These are phyloP conservation scores for Coelastrella sp. DNA, from an alignment of 139 green algal species.

Conservation along the genomic window DNA sequence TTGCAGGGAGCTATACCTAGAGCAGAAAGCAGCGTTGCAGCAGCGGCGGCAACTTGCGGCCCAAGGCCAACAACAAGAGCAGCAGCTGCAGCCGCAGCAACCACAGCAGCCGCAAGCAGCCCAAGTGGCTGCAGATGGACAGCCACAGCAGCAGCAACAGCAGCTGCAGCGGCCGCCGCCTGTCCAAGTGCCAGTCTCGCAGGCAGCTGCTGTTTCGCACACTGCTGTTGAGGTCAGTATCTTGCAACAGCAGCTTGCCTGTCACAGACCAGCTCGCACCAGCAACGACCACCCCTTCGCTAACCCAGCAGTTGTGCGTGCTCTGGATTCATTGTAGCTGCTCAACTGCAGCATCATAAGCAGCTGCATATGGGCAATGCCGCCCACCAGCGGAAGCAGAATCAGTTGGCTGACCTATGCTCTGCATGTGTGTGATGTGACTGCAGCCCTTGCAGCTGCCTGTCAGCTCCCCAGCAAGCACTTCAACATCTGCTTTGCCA, in stretches of 20 bases:
- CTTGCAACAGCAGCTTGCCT: neutral
- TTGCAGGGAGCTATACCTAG: conserved; percentile 66
- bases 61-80: conserved; percentile 23
- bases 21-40: conserved; percentile 1
- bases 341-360: no score
- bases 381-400: no score
- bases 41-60: neutral
- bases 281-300: neutral
- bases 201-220: conserved; percentile 1
- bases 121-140: neutral
- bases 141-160: conserved; percentile 7
- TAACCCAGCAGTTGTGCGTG: neutral
- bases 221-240: conserved; percentile 36
- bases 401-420: no score
- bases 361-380: no score
- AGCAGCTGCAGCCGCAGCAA: neutral
- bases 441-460: conserved; percentile 38
- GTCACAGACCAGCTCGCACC: no score
- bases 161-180: neutral
- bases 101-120: neutral
- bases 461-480: conserved; percentile 18
- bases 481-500: conserved; percentile 29
- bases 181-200: neutral
- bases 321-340: neutral
- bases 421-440: neutral